A percentile compares a stretch with the other conserved stretches of the same genome.
phyloP scores from a whole-genome alignment of 1,139 yeast genomes.

The Suhomyces bokatorum region DNA sequence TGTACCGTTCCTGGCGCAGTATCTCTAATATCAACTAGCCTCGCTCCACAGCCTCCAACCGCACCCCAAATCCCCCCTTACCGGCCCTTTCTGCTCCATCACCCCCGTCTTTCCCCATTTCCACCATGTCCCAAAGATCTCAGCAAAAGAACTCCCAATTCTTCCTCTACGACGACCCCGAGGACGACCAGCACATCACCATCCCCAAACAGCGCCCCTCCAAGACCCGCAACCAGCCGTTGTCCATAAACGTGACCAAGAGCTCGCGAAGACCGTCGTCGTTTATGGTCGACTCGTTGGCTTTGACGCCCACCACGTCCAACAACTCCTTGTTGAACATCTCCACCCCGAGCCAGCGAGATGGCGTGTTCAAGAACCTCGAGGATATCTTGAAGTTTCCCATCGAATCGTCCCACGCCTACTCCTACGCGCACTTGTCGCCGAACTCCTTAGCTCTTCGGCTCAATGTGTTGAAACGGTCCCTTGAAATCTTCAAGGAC shows the following conservation, averaged over 20 bases:
- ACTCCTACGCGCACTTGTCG: constrained; percentile 79
- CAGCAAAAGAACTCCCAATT: constrained; percentile 8
- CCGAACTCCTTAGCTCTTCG: constrained; percentile 79
- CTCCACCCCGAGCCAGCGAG: constrained; percentile 5
- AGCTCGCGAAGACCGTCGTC: constrained; percentile 12
- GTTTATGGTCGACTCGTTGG: constrained; percentile 8
- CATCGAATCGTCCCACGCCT: constrained; percentile 79
- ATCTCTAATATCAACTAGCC: no score
- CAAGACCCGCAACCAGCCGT: constrained; percentile 1
- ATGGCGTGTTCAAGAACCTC: constrained; percentile 16
- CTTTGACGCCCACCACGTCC: constrained; percentile 11
- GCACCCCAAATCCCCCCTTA: neutral
- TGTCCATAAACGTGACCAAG: constrained; percentile 5
- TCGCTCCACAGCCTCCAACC: neutral
- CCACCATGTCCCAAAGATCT: neutral
- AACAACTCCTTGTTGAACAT: neutral
- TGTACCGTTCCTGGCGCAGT: no score
- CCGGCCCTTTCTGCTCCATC: neutral
- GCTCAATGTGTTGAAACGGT: constrained; percentile 70
- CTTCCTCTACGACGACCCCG: constrained; percentile 15
- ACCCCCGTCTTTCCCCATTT: neutral
- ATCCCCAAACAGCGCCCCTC: constrained; percentile 9
- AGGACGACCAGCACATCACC: constrained; percentile 8
- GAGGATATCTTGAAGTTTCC: constrained; percentile 58
- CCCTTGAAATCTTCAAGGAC: constrained; percentile 69